These are phyloP conservation scores for Solanum tarapatanum DNA, from an alignment of 257 asterid species.

Conservation along the genomic window DNA sequence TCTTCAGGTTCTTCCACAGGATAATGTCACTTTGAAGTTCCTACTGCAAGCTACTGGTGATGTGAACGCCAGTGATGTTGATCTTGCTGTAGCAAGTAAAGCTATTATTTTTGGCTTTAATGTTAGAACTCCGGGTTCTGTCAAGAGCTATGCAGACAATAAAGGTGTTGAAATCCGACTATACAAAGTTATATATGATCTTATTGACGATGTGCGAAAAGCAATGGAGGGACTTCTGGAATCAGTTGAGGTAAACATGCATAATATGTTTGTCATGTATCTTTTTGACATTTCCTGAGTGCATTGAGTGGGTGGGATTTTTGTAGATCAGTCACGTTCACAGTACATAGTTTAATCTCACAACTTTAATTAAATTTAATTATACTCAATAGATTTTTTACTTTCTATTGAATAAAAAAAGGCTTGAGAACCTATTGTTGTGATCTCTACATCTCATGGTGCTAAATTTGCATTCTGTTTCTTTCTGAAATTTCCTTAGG, in stretches of 20 bases:
- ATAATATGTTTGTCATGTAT: not conserved
- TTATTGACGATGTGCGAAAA: constrained; percentile 80
- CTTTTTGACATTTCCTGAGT: not conserved
- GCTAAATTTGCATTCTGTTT: not conserved
- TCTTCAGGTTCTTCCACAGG: constrained; percentile 87
- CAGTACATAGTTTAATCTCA: not conserved
- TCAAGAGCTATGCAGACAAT: constrained; percentile 67
- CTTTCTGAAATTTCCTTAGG: not conserved
- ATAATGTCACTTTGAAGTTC: constrained; percentile 84
- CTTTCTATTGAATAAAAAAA: not conserved
- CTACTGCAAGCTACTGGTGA: constrained; percentile 90
- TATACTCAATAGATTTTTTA: not conserved
- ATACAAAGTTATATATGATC: constrained; percentile 82
- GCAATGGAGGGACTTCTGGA: constrained; percentile 99
- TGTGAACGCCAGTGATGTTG: constrained; percentile 76
- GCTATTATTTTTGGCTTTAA: constrained; percentile 85
- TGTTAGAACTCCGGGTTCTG: constrained; percentile 72
- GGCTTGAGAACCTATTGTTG: not conserved
- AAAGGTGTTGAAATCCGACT: constrained; percentile 70
- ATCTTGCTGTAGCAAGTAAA: constrained; percentile 90
- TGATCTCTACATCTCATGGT: not conserved
- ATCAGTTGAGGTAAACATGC: constrained; percentile 58
- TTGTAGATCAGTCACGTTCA: not conserved
- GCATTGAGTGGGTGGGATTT: not conserved
- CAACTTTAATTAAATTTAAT: not conserved